phyloP scores from a whole-genome alignment of 176 grass and related monocot genomes.

The Ananas comosus region DNA sequence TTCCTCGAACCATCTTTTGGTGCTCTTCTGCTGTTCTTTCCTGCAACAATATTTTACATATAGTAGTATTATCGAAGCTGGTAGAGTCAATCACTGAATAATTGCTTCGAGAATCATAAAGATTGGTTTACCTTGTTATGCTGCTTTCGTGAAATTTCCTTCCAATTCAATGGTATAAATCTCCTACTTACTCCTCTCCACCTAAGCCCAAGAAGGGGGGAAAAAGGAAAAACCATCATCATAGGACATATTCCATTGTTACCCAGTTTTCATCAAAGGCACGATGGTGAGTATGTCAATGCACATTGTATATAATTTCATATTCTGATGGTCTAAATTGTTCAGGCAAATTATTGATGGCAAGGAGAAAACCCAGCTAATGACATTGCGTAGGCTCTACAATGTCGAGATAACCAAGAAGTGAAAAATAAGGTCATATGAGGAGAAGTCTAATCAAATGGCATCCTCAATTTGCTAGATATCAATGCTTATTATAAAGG shows the following conservation, averaged over 20 bases:
- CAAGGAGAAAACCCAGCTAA: too few species aligned
- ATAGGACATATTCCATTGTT: background rate
- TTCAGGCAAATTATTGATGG: too few species aligned
- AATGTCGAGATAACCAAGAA: too few species aligned
- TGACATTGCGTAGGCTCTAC: too few species aligned
- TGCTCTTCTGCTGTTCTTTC: conserved; percentile 67
- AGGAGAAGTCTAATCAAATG: too few species aligned
- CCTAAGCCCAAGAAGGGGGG: conserved; percentile 31
- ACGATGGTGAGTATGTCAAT: background rate
- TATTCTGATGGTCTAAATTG: background rate
- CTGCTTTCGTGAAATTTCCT: conserved; percentile 42
- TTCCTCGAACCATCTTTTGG: conserved; percentile 54
- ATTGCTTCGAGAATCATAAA: background rate
- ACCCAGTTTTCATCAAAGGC: background rate
- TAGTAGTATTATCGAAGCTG: too few species aligned
- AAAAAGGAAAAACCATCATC: background rate
- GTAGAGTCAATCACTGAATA: background rate
- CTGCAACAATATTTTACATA: conserved; percentile 21
- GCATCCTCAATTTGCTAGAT: too few species aligned
- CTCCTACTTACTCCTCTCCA: conserved; percentile 50
- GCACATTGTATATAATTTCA: background rate
- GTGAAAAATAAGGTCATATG: too few species aligned
- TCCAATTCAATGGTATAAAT: conserved; percentile 43
- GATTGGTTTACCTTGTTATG: conserved; percentile 54
- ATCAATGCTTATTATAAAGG: too few species aligned